Evolutionary conservation across 257 asterid genomes (phyloP).

Genomic region (Mitragyna speciosa): DNA sequence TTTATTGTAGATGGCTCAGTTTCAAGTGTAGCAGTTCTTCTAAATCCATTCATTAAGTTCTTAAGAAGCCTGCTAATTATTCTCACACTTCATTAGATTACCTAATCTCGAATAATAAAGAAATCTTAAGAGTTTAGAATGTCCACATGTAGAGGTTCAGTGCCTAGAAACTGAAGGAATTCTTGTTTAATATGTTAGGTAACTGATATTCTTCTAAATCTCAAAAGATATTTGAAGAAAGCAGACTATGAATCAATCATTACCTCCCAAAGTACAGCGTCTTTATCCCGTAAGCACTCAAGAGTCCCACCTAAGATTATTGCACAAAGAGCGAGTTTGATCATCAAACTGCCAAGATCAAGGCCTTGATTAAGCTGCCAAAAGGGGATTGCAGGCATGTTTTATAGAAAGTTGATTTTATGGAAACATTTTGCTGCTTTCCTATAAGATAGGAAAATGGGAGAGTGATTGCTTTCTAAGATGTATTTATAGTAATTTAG

Average conservation of each 20-base stretch:
- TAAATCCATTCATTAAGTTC: neutral
- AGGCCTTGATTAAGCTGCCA: neutral
- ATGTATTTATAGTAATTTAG: too few species aligned
- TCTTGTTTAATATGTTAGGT: neutral
- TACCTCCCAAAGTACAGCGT: slow-evolving; percentile 7
- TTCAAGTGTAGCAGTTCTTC: neutral
- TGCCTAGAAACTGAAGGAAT: neutral
- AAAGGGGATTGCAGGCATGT: neutral
- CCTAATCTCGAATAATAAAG: too few species aligned
- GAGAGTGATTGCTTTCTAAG: neutral
- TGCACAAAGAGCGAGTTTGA: neutral
- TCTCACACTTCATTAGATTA: neutral
- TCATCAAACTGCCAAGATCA: neutral
- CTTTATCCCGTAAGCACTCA: slow-evolving; percentile 11
- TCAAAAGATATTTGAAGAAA: neutral
- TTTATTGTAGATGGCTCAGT: neutral
- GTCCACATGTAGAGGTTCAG: neutral
- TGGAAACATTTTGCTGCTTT: too few species aligned
- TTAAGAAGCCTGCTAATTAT: neutral
- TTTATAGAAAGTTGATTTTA: neutral
- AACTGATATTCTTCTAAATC: neutral
- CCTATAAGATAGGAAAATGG: neutral
- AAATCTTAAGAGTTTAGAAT: too few species aligned
- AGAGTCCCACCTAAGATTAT: slow-evolving; percentile 8
- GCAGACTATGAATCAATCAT: neutral